phyloP scores from a whole-genome alignment of 306 rosid genomes.

The Vachellia pachyceras region DNA sequence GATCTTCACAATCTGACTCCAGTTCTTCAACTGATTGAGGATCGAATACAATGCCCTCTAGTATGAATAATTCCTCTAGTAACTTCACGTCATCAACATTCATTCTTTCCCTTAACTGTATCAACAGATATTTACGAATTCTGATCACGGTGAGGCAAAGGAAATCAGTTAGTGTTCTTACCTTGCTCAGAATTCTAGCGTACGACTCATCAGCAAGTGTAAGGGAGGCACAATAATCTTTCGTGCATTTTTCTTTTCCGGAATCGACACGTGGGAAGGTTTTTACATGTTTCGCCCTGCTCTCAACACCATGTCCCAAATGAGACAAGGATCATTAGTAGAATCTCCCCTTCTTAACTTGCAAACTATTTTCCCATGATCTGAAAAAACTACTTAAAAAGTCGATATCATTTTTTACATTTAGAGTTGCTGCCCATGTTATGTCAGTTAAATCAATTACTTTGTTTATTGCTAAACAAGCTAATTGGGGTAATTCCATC shows the following conservation, averaged over 20 bases:
- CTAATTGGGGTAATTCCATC: constrained; percentile 10
- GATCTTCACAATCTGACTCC: constrained; percentile 60
- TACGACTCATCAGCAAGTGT: constrained; percentile 48
- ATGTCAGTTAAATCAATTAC: too few relatives aligned
- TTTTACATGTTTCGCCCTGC: constrained; percentile 85
- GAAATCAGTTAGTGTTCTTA: constrained; percentile 41
- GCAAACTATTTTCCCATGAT: constrained; percentile 4
- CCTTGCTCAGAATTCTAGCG: constrained; percentile 62
- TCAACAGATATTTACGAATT: constrained; percentile 16
- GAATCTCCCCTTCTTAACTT: background rate
- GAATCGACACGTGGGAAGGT: constrained; percentile 53
- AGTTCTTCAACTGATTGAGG: constrained; percentile 58
- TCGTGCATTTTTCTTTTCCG: constrained; percentile 52
- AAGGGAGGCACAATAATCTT: constrained; percentile 39
- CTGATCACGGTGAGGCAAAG: constrained; percentile 1
- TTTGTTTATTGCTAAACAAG: too few relatives aligned
- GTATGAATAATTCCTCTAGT: constrained; percentile 71
- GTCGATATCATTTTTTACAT: background rate
- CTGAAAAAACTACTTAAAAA: background rate
- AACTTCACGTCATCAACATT: constrained; percentile 63
- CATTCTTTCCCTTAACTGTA: constrained; percentile 63
- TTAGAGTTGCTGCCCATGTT: background rate
- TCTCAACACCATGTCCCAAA: constrained; percentile 35
- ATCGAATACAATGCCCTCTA: constrained; percentile 66
- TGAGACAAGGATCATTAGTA: constrained; percentile 6